A percentile compares a stretch with the other conserved stretches of the same genome.
These are phyloP conservation scores for Saccharum officinarum DNA, from an alignment of 176 grass and related monocot genomes.

Conservation along the genomic window DNA sequence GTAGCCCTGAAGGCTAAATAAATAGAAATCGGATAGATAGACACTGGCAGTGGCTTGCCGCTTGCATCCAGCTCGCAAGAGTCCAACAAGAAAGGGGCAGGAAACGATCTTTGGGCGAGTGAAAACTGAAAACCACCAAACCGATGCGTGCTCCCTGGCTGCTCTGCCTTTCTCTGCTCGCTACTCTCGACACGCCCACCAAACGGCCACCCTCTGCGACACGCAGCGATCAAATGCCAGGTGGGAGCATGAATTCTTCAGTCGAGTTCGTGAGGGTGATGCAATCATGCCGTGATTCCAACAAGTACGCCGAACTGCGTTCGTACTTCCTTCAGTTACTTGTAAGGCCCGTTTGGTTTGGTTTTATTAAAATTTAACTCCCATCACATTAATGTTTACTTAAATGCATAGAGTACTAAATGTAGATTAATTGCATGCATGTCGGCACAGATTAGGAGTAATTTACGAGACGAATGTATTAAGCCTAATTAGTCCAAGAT, in stretches of 20 bases:
- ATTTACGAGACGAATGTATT: too few species aligned
- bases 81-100: background rate
- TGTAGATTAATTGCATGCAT: too few species aligned
- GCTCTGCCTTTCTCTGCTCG: background rate
- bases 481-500: too few species aligned
- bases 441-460: too few species aligned
- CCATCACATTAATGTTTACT: too few species aligned
- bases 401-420: too few species aligned
- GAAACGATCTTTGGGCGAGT: background rate
- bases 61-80: background rate
- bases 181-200: background rate
- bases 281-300: background rate
- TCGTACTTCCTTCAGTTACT: background rate
- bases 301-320: background rate
- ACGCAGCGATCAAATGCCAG: constrained; percentile 6
- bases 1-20: background rate
- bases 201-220: background rate
- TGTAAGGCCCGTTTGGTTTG: too few species aligned
- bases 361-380: too few species aligned
- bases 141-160: background rate
- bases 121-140: background rate
- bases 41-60: background rate
- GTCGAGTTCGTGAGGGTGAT: background rate
- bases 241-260: background rate
- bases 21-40: background rate